These are phyloP conservation scores for Tolypocladium ophioglossoides DNA, from an alignment of 2,329 filamentous ascomycete species.

Conservation along the genomic window DNA sequence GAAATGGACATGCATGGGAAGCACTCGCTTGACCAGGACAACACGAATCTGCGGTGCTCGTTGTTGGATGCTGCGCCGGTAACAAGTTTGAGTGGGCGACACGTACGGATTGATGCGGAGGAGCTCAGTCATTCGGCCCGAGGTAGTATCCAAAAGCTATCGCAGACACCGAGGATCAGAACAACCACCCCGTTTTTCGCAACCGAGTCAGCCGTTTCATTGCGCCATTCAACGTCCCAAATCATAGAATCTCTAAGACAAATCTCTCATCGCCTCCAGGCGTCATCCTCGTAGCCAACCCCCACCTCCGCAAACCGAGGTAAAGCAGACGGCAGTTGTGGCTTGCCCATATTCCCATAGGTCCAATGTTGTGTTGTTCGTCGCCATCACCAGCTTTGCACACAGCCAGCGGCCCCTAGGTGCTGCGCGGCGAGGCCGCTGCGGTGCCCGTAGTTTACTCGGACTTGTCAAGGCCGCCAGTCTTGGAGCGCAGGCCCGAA, in stretches of 20 bases:
- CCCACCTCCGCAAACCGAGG: neutral
- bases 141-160: neutral
- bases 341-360: neutral
- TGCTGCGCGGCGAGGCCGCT: neutral
- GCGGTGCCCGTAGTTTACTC: conserved; percentile 36
- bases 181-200: neutral
- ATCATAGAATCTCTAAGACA: neutral
- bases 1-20: no score
- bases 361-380: neutral
- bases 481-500: conserved; percentile 80
- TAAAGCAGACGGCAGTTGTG: neutral
- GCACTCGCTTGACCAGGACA: neutral
- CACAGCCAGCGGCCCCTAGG: neutral
- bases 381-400: neutral
- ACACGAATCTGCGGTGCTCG: neutral
- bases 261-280: neutral
- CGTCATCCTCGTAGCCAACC: neutral
- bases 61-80: neutral
- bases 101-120: neutral
- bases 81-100: neutral
- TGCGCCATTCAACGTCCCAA: conserved; percentile 2
- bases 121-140: neutral
- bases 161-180: neutral
- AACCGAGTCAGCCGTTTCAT: conserved; percentile 1
- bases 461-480: conserved; percentile 62